Evolutionary conservation across 768 basidiomycete species (phyloP), one percentile per base, ranked within the genome.

Genomic region (Pleurotus sapidus): DNA sequence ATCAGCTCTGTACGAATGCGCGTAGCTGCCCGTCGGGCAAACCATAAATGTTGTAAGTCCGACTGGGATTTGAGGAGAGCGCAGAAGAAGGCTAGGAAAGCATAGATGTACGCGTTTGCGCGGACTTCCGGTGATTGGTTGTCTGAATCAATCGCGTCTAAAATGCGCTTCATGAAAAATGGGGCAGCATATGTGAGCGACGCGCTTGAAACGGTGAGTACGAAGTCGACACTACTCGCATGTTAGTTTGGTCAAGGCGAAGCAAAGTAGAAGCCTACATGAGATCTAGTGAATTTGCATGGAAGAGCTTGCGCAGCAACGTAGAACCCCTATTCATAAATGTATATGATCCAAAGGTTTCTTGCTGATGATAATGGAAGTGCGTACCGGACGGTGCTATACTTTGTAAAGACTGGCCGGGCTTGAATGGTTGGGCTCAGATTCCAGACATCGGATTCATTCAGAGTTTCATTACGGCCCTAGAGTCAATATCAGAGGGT

Each of bases 81-180:
- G 40, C 80, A 86, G 0, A 82, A 46, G 68, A 95, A 89, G 4
- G 91, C 85, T 2, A 93, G 74, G 60, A 88, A 76, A 0, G 94
- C 92, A 62, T 88, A 94, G 14, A 91, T 78, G 64, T 90, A 94
- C 3, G 93, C 93, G 38, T 68, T 68, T 4, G 84, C 74, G 17
- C 79, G 79, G 42, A 77, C 77, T 61, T 81, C 80, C 0, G 78
- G 73, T 0, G 80, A 81, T 0, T 80, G 75, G 9, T 77, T 65
- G 12, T 71, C 59, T 5, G 67, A 39, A 24, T 73, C 76, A 40
- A 90, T 80, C 0, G 81, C 72, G 61, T 87, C 84, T 3, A 89
- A 77, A 59, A 90, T 87, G 27, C 70, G 76, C 83, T 91, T 93
- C 45, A 97, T 77, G 74, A 95, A 94, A 74, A 86, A 94, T 5